Percentiles rank a stretch among this genome's conserved stretches.
Evolutionary conservation across 192 early-diverging fungal species (phyloP).

Genomic region (Umbelopsis vinacea): DNA sequence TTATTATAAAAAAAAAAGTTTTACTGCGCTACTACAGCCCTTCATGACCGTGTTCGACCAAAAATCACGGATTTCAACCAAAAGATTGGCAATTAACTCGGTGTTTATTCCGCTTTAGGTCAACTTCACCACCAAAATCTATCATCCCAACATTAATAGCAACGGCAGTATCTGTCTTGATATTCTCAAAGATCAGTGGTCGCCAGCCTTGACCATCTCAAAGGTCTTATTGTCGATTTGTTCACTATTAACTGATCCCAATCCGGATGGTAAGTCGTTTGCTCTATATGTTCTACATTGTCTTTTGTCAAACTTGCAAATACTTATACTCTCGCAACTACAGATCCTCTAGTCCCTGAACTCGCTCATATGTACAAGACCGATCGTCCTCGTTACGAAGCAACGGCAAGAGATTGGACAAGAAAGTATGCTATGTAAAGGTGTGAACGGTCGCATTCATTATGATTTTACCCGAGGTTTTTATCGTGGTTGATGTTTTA

Average conservation of each 20-base stretch:
- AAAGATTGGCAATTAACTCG: not conserved
- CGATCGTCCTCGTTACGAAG: conserved; percentile 85
- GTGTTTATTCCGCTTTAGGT: conserved; percentile 52
- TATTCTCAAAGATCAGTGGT: conserved; percentile 99
- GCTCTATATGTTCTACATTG: not conserved
- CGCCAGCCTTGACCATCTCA: conserved; percentile 96
- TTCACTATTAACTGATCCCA: conserved; percentile 97
- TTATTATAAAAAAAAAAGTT: conserved; percentile 16
- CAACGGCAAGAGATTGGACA: conserved; percentile 93
- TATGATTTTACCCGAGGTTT: conserved; percentile 9
- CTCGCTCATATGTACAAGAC: conserved; percentile 99
- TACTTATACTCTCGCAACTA: conserved; percentile 3
- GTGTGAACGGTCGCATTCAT: conserved; percentile 7
- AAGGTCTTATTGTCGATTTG: conserved; percentile 98
- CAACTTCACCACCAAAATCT: conserved; percentile 95
- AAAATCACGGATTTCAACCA: not conserved
- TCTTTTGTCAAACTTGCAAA: too few species aligned
- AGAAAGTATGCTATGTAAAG: conserved; percentile 76
- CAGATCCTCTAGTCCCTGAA: conserved; percentile 97
- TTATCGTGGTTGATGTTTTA: conserved; percentile 18
- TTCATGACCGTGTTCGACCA: not conserved
- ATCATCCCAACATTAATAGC: conserved; percentile 99
- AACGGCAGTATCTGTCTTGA: conserved; percentile 98
- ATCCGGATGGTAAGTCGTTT: conserved; percentile 66
- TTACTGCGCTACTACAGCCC: not conserved